Base-by-base conservation (phyloP, 2,329 filamentous ascomycete genomes). In the Fusarium stilboides region DNA sequence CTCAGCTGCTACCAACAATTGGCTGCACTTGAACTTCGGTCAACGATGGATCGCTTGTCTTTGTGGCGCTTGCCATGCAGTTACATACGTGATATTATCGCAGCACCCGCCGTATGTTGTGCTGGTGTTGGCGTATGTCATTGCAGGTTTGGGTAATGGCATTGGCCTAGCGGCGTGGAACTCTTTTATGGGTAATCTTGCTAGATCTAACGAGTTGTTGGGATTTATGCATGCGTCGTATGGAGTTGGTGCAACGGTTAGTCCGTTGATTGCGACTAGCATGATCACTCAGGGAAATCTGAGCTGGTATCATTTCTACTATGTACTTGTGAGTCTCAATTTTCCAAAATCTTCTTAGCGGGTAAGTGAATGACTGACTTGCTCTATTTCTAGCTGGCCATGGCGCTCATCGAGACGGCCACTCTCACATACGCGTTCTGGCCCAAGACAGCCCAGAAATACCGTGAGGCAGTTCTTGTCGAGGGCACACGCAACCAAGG, bases 301-400 rank as follows among this genome's bases (percentile, higher is more conserved):
- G 51, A 82, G 82, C 0, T 94, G 92, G 92, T 92, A 90, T 69
- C 81, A 82, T 6, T 94, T 91, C 76, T 94, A 94, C 77, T 93
- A 93, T 2, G 47, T 68, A 1, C 75, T 80, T 93, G 60, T 62
- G 46, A 62, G 60, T 19, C 3, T 1, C 1, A 3, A 8, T 3
- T 0, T 3, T 3, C 9, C 1, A 52, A 4, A 3, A 1, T 2
- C 1, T 1, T 10, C 8, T 2, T 0, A n/a, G 14, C 10, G 6
- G 12, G 28, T 5, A 31, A 31, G 12, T 7, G 5, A 2, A 24
- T 1, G 8, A 9, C 28, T 22, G 5, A 4, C 28, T 20, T 6
- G 44, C 19, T 0, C 8, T 0, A 12, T 5, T 12, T n/a, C 2
- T 6, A 62, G 60, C 52, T 72, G 6, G 59, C 58, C 0, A 57